Evolutionary conservation across 176 grass and related monocot species (phyloP).

Genomic region (Hordeum marinum): DNA sequence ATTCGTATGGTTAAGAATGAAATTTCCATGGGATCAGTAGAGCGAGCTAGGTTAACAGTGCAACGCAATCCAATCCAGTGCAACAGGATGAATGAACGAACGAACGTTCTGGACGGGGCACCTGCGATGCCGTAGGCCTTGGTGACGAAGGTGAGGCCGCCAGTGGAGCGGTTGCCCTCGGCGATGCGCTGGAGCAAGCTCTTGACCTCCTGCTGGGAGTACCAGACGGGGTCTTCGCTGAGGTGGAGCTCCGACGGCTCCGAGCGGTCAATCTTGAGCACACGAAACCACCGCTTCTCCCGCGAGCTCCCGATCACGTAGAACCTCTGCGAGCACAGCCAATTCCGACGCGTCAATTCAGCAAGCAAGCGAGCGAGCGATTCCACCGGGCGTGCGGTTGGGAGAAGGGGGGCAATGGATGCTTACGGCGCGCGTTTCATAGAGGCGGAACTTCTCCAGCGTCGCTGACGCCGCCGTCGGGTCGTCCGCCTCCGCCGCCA

Average conservation of each 20-base stretch:
- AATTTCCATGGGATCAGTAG: neutral
- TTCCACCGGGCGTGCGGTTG: neutral
- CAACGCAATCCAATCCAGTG: neutral
- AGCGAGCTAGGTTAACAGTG: neutral
- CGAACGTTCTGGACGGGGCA: neutral
- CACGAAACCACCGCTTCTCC: conserved; percentile 80
- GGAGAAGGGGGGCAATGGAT: neutral
- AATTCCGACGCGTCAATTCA: neutral
- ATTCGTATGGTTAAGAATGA: neutral
- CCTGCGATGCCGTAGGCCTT: conserved; percentile 96
- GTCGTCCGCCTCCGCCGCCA: conserved; percentile 52
- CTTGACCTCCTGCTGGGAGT: conserved; percentile 83
- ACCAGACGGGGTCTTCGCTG: conserved; percentile 91
- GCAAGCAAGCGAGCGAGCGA: neutral
- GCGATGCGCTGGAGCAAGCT: conserved; percentile 82
- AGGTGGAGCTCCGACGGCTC: conserved; percentile 82
- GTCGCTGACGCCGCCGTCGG: conserved; percentile 35
- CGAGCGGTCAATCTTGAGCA: conserved; percentile 95
- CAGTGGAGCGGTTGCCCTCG: conserved; percentile 85
- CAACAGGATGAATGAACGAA: neutral
- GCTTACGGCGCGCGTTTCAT: conserved; percentile 84
- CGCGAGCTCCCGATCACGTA: conserved; percentile 91
- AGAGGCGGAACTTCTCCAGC: conserved; percentile 91
- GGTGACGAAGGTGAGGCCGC: conserved; percentile 71
- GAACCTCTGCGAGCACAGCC: conserved; percentile 53